Percentiles rank a stretch among this genome's conserved stretches.
phyloP scores from a whole-genome alignment of 2,329 filamentous ascomycete genomes.

The Sclerotinia borealis region DNA sequence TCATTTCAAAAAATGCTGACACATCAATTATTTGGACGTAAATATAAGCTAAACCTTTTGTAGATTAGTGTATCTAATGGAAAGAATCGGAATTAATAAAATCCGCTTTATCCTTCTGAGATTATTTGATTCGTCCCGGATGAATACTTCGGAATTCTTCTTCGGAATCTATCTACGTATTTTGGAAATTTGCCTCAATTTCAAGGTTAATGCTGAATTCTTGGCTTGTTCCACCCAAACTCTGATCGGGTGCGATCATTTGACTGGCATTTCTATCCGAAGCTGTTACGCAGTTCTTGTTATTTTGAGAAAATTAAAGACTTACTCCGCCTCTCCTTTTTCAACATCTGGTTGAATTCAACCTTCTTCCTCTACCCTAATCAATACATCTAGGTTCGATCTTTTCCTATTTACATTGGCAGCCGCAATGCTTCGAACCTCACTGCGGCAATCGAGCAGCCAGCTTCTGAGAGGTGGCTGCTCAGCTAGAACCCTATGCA shows the following conservation, averaged over 20 bases:
- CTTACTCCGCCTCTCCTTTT: conserved; percentile 46
- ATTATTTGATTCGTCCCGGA: background rate
- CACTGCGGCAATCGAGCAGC: conserved; percentile 58
- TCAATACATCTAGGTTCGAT: background rate
- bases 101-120: background rate
- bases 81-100: conserved; percentile 5
- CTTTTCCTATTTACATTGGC: conserved; percentile 32
- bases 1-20: conserved; percentile 8
- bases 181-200: background rate
- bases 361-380: background rate
- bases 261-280: conserved; percentile 10
- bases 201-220: background rate
- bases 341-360: background rate
- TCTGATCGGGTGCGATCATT: conserved; percentile 12
- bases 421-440: conserved; percentile 65
- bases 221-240: conserved; percentile 4
- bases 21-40: background rate
- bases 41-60: background rate
- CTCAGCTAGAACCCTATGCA: conserved; percentile 31
- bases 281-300: conserved; percentile 8
- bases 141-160: background rate
- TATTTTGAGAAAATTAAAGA: conserved; percentile 29
- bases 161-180: too few species aligned
- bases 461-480: conserved; percentile 54
- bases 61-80: background rate